A percentile compares a stretch with the other conserved stretches of the same genome.
These are phyloP conservation scores for Poteriospumella lacustris DNA, from an alignment of 108 stramenopile genomes.

Conservation along the genomic window DNA sequence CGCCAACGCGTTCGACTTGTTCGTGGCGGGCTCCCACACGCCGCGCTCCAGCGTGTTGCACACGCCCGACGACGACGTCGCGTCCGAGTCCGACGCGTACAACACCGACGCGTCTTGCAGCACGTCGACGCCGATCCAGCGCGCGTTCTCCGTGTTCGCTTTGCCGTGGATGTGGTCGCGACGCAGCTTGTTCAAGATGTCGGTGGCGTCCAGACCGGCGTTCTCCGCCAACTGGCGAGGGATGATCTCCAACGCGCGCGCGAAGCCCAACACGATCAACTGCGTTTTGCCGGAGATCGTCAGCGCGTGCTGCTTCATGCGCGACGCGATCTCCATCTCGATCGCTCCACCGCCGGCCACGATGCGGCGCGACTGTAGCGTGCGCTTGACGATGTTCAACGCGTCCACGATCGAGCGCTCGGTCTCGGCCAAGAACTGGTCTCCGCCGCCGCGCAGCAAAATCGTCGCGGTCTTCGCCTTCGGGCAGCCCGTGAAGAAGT, in stretches of 20 bases:
- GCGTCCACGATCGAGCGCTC: conserved; percentile 96
- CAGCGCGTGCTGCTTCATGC: conserved; percentile 69
- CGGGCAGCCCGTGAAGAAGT: conserved; percentile 91
- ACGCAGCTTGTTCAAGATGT: conserved; percentile 85
- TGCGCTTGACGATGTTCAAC: conserved; percentile 90
- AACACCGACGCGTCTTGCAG: conserved; percentile 57
- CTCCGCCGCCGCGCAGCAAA: conserved; percentile 87
- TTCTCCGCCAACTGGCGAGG: conserved; percentile 94
- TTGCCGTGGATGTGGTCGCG: conserved; percentile 63
- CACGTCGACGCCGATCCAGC: conserved; percentile 95
- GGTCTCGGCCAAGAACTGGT: conserved; percentile 97
- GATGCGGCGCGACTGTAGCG: conserved; percentile 69
- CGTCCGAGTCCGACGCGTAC: neutral
- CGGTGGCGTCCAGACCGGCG: conserved; percentile 94
- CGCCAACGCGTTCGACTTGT: conserved; percentile 83
- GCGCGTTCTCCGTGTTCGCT: conserved; percentile 65
- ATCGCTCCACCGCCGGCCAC: conserved; percentile 97
- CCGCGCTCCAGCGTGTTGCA: conserved; percentile 85
- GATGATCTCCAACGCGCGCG: conserved; percentile 85
- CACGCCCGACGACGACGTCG: conserved; percentile 52
- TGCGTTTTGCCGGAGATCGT: conserved; percentile 95
- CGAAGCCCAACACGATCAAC: conserved; percentile 76
- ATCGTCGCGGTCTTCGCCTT: conserved; percentile 81
- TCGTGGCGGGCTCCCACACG: conserved; percentile 96
- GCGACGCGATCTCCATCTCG: conserved; percentile 81